Base-by-base conservation (phyloP, 805 yeast species). In the Wickerhamomyces chaumierensis region DNA sequence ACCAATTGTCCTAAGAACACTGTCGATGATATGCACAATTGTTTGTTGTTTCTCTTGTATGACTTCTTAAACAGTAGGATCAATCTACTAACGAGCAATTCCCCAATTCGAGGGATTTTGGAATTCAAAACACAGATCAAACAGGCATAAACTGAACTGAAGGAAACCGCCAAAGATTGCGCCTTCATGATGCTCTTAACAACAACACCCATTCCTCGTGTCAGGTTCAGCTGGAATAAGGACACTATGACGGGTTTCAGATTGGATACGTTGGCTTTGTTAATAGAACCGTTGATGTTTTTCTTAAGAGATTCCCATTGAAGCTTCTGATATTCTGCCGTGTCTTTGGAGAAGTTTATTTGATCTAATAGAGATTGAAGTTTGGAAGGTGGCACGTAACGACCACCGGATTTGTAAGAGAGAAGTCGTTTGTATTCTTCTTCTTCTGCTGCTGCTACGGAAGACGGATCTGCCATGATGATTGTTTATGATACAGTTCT, bases 31-130 rank as follows among this genome's bases (percentile, higher is more conserved):
- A 64, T 51, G 36, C 80, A 71, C 4, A 54, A 45, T 0, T 50
- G 44, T 41, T 66, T 68, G 47, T 76, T 69, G 41, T 70, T 66
- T 18, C 62, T 51, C 46, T 64, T 61, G 55, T 63, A 78, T 1
- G 69, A 68, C 44, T 67, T 65, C 34, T 78, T 68, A 57, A 84
- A 83, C 40, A 68, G 76, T 3, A 76, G 48, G 1, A 81, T 61
- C 20, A 79, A 56, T 42, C 92, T 63, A 8, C 66, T 51, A 0
- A 68, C 53, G 25, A 82, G 44, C 4, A 79, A 53, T 40, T 69
- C 69, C 2, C 94, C 95, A 15, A 84, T 58, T 28, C 71, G 71
- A 0, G 94, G 92, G 3, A 83, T 54, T 46, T 79, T 73, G 5
- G 81, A 69, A 55, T 82, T 81, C 11, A 86, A 37, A 1, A 79